Conservation (phyloP, 345 rosid genomes). For the Stellera chamaejasme region DNA sequence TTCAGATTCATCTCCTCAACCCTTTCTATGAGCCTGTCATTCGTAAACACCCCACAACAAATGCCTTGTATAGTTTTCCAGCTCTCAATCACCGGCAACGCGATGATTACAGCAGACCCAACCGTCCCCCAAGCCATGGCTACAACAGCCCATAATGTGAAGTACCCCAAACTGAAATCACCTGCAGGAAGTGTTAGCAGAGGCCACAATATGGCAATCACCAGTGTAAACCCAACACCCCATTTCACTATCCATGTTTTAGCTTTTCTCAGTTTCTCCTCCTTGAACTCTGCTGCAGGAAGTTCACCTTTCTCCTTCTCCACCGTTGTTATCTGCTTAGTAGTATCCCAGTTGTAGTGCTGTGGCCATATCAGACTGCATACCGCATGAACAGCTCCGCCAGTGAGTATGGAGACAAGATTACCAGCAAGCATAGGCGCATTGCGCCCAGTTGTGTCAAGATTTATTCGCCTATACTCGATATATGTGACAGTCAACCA, state of each 20-base stretch:
- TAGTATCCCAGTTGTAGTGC: constrained; percentile 74
- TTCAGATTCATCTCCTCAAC: constrained; percentile 51
- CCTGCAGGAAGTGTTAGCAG: constrained; percentile 67
- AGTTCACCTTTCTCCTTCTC: constrained; percentile 48
- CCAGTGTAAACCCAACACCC: constrained; percentile 66
- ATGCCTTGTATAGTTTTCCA: constrained; percentile 63
- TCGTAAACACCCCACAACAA: constrained; percentile 68
- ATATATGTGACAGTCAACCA: constrained; percentile 60
- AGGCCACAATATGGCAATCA: constrained; percentile 76
- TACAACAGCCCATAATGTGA: constrained; percentile 82
- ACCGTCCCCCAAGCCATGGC: constrained; percentile 86
- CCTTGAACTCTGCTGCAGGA: constrained; percentile 59
- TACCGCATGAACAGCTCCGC: constrained; percentile 68
- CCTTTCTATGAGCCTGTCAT: constrained; percentile 54
- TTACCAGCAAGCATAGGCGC: constrained; percentile 92
- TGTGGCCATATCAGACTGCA: constrained; percentile 68
- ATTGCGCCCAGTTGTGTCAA: constrained; percentile 68
- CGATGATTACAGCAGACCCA: constrained; percentile 61
- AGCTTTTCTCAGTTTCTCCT: constrained; percentile 63
- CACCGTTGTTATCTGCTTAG: constrained; percentile 72
- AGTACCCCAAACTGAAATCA: constrained; percentile 62
- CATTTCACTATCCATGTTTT: constrained; percentile 79
- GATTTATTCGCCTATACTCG: constrained; percentile 63
- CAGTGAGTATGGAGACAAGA: constrained; percentile 61
- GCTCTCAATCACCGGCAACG: constrained; percentile 64